Evolutionary conservation across 1,284 basidiomycete species (phyloP).

Genomic region (Neonothopanus nambi): DNA sequence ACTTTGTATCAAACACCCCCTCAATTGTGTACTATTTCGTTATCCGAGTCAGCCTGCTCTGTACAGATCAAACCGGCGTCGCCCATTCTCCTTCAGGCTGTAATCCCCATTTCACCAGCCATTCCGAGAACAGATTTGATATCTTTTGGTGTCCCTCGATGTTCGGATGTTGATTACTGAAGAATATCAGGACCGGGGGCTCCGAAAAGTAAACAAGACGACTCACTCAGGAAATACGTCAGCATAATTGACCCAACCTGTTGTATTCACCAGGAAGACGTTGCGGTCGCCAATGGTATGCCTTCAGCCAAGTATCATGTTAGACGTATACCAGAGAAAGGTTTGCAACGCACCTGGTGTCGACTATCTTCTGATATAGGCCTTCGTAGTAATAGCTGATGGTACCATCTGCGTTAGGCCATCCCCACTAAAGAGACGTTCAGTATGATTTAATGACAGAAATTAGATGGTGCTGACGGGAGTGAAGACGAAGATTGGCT

Average conservation of each 20-base stretch:
- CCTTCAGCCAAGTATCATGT: constrained; percentile 24
- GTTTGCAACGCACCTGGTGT: constrained; percentile 34
- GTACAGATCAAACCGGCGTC: not conserved
- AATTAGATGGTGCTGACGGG: constrained; percentile 36
- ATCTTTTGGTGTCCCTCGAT: constrained; percentile 50
- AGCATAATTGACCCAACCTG: constrained; percentile 52
- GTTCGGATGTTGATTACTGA: constrained; percentile 52
- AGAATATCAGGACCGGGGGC: not conserved
- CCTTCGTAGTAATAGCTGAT: constrained; percentile 51
- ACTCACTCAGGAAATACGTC: constrained; percentile 54
- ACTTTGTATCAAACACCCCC: not conserved
- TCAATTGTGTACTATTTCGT: not conserved
- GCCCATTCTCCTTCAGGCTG: constrained; percentile 27
- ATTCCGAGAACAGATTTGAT: constrained; percentile 43
- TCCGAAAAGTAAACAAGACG: not conserved
- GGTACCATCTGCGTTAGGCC: constrained; percentile 51
- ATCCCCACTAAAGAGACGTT: constrained; percentile 45
- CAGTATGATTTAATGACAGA: not conserved
- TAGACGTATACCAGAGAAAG: not conserved
- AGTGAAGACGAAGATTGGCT: constrained; percentile 56
- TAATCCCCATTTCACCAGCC: constrained; percentile 47
- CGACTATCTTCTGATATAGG: constrained; percentile 46
- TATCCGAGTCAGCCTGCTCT: not conserved
- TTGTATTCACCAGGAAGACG: constrained; percentile 56
- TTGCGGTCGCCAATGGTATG: constrained; percentile 43